Evolutionary conservation across 129 eudicot species (phyloP).

Genomic region (Helichrysum umbraculigerum): DNA sequence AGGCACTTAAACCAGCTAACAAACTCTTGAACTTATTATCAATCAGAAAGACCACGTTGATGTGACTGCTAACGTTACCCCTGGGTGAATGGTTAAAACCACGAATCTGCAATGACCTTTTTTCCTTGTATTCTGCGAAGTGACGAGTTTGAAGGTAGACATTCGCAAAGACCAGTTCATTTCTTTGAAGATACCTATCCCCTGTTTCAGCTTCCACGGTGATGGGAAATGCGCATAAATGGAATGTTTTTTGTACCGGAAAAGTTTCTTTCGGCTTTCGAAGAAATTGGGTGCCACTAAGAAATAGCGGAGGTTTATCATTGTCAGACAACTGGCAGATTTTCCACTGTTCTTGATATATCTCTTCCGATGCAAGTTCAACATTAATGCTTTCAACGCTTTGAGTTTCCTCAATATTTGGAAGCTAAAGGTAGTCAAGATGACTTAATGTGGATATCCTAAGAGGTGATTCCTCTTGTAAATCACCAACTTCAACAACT

Average conservation of each 20-base stretch:
- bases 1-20: slow-evolving; percentile 18
- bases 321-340: slow-evolving; percentile 28
- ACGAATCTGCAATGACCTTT: slow-evolving; percentile 39
- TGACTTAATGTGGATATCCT: not conserved
- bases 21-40: slow-evolving; percentile 33
- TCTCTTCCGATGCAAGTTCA: too few relatives aligned
- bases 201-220: slow-evolving; percentile 10
- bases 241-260: not conserved
- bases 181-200: slow-evolving; percentile 19
- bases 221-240: slow-evolving; percentile 36
- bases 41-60: slow-evolving; percentile 29
- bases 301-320: slow-evolving; percentile 15
- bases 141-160: slow-evolving; percentile 21
- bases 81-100: slow-evolving; percentile 33
- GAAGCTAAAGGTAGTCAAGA: slow-evolving; percentile 38
- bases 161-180: slow-evolving; percentile 38
- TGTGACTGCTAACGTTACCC: slow-evolving; percentile 19
- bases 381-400: slow-evolving; percentile 1
- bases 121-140: slow-evolving; percentile 1
- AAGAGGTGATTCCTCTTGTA: too few relatives aligned
- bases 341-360: slow-evolving; percentile 21
- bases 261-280: not conserved
- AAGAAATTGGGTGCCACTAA: slow-evolving; percentile 29
- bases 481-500: too few relatives aligned
- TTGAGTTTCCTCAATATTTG: slow-evolving; percentile 5